A percentile compares a stretch with the other conserved stretches of the same genome.
These are phyloP conservation scores for Hanseniaspora sp. DNA, from an alignment of 1,139 yeast species.

Conservation along the genomic window DNA sequence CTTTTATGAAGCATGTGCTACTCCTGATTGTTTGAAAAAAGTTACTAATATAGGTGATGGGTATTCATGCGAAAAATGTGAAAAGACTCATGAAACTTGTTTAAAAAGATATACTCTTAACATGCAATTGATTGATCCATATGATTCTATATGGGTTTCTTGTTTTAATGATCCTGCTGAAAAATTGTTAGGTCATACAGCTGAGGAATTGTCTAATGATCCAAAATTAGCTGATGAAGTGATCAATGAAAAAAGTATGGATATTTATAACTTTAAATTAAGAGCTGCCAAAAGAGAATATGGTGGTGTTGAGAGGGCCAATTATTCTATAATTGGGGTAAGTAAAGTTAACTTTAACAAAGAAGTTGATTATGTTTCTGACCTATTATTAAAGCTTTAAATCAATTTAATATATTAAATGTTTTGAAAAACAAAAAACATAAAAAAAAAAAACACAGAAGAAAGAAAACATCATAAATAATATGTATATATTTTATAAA, in stretches of 20 bases:
- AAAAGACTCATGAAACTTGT: slow-evolving; percentile 55
- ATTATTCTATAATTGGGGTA: slow-evolving; percentile 56
- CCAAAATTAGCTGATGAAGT: slow-evolving; percentile 41
- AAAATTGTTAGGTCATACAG: slow-evolving; percentile 54
- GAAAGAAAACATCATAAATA: background rate
- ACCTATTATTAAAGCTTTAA: slow-evolving; percentile 5
- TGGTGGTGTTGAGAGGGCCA: slow-evolving; percentile 64
- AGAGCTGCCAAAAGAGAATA: slow-evolving; percentile 77
- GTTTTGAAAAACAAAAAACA: background rate
- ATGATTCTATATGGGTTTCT: slow-evolving; percentile 81
- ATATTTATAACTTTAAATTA: slow-evolving; percentile 61
- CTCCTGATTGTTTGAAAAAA: slow-evolving; percentile 70
- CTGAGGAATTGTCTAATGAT: slow-evolving; percentile 50
- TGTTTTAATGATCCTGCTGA: slow-evolving; percentile 78
- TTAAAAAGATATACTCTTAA: slow-evolving; percentile 68
- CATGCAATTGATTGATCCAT: slow-evolving; percentile 58
- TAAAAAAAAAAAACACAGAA: background rate
- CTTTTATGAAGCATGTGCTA: slow-evolving; percentile 83
- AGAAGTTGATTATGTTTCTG: slow-evolving; percentile 52
- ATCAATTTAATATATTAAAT: background rate
- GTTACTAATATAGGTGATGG: slow-evolving; percentile 63
- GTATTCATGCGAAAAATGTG: slow-evolving; percentile 94
- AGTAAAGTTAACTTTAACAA: slow-evolving; percentile 46
- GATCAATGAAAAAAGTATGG: slow-evolving; percentile 47
- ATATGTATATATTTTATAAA: no score